phyloP scores from a whole-genome alignment of 805 yeast genomes.

The Maudiozyma turicensis region DNA sequence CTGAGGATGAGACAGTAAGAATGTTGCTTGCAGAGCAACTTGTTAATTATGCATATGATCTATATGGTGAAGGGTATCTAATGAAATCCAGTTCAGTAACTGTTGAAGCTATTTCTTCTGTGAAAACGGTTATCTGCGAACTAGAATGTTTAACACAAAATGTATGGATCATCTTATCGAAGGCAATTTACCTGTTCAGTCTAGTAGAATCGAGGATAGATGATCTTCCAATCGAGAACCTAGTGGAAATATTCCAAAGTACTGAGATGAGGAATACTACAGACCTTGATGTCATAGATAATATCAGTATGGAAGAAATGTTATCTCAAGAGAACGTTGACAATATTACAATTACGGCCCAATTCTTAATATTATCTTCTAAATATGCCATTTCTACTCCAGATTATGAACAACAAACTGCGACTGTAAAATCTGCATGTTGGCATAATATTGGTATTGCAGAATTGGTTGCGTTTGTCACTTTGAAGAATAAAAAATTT shows the following conservation, averaged over 20 bases:
- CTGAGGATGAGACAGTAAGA: constrained; percentile 42
- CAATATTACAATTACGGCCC: constrained; percentile 30
- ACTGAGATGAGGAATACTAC: constrained; percentile 10
- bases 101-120: constrained; percentile 34
- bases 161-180: constrained; percentile 60
- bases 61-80: constrained; percentile 50
- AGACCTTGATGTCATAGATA: constrained; percentile 24
- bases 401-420: constrained; percentile 22
- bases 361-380: constrained; percentile 37
- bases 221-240: constrained; percentile 38
- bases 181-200: constrained; percentile 44
- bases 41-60: constrained; percentile 42
- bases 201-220: constrained; percentile 44
- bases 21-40: constrained; percentile 49
- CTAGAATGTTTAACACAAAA: constrained; percentile 33
- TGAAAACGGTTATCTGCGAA: constrained; percentile 12
- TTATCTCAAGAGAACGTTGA: constrained; percentile 18
- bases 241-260: constrained; percentile 25
- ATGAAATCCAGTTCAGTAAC: constrained; percentile 52
- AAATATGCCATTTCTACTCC: constrained; percentile 33
- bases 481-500: constrained; percentile 21
- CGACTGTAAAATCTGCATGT: constrained; percentile 44
- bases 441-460: constrained; percentile 67
- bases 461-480: constrained; percentile 39
- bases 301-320: constrained; percentile 10